Evolutionary conservation across 2,329 filamentous ascomycete species (phyloP), one percentile per base, ranked within the genome.

Genomic region (Aspergillus tubingensis): DNA sequence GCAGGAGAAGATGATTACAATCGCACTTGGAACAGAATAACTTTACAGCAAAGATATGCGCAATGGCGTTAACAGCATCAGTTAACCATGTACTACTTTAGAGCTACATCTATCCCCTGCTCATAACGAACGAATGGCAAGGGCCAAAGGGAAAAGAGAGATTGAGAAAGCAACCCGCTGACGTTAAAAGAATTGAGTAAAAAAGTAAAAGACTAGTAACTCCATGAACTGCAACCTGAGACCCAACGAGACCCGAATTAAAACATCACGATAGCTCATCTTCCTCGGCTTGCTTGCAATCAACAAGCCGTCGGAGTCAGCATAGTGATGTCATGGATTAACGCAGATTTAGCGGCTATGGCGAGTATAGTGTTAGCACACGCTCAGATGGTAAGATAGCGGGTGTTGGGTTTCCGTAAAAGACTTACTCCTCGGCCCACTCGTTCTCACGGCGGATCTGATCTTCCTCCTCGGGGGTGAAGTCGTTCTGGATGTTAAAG

Each of bases 401-500:
- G 25, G 21, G 21, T 5, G 19, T 17, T n/a, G 15, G 23, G 27
- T 5, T 23, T n/a, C 25, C 7, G 23, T 15, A 49, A 41, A 17
- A 38, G 53, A 72, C 81, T 78, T 75, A 83, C 80, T 95, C 91
- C 83, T 95, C 91, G 49, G 91, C 91, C 91, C 91, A 95, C 80
- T 95, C 91, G 76, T 95, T 95, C 83, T 95, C 91, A 3, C 91
- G 87, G 59, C 91, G 89, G 66, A 95, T 99, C 85, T 99, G 95
- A 75, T 99, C 95, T 79, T 99, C 95, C 81, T 99, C 95, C 79
- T 99, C 95, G 2, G 94, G 92, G 0, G 95, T 98, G 81, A 99
- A 99, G 78, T 99, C 95, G 72, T 99, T 99, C 73, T 96, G 95
- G 73, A 99, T 99, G 82, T 99, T 99, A 84, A 99, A 99, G 0